A percentile compares a stretch with the other conserved stretches of the same genome.
These are phyloP conservation scores for Termitomyces bulborhizus DNA, from an alignment of 768 basidiomycete species.

Conservation along the genomic window DNA sequence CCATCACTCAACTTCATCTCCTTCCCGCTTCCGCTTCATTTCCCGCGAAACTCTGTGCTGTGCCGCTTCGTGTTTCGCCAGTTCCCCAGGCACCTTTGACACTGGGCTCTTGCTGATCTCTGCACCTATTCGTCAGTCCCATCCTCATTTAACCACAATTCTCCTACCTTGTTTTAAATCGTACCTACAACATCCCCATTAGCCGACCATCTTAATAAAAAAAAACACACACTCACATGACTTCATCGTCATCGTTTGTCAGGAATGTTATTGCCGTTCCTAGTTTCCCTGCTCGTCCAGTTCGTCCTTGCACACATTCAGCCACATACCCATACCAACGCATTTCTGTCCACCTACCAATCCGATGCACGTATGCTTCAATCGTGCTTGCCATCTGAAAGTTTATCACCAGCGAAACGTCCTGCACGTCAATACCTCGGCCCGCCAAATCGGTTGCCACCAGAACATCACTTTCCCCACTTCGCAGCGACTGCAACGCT, in stretches of 20 bases:
- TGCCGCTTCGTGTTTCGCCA: constrained; percentile 88
- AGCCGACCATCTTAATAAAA: no score
- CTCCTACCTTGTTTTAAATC: constrained; percentile 85
- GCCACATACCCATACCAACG: background rate
- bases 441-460: constrained; percentile 98
- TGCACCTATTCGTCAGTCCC: constrained; percentile 39
- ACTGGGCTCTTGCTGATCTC: constrained; percentile 87
- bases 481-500: constrained; percentile 78
- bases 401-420: constrained; percentile 94
- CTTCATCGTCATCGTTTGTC: constrained; percentile 93
- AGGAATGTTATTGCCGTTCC: constrained; percentile 95
- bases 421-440: constrained; percentile 97
- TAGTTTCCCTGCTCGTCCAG: constrained; percentile 95
- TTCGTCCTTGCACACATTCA: constrained; percentile 58
- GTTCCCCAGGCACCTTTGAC: constrained; percentile 80
- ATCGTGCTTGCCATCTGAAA: constrained; percentile 97
- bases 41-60: constrained; percentile 88
- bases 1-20: constrained; percentile 59
- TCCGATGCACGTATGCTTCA: constrained; percentile 96
- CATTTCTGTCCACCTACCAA: constrained; percentile 46
- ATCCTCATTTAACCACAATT: no score
- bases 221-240: constrained; percentile 63
- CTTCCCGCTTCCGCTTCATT: constrained; percentile 92
- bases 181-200: constrained; percentile 56
- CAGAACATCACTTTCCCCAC: constrained; percentile 80